These are phyloP conservation scores for Mrakia gelida DNA, from an alignment of 768 basidiomycete genomes.

Conservation along the genomic window DNA sequence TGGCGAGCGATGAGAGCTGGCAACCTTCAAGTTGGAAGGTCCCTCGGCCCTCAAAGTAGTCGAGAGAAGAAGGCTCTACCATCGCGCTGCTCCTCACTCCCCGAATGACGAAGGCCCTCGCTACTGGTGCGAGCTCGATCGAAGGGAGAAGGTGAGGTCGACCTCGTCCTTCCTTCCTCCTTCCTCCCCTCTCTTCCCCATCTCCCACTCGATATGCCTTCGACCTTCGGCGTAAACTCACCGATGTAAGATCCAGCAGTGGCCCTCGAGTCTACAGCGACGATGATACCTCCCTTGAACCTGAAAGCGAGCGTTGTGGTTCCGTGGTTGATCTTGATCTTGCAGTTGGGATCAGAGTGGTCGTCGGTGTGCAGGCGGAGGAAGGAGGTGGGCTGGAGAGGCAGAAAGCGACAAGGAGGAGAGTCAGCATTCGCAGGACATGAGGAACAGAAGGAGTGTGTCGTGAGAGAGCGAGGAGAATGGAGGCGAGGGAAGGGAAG, in stretches of 20 bases:
- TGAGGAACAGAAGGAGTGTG: too few species aligned
- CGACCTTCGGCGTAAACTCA: constrained; percentile 45
- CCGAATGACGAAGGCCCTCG: neutral
- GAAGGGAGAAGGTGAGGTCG: neutral
- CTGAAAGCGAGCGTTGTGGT: constrained; percentile 97
- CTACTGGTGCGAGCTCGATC: neutral
- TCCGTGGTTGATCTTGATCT: constrained; percentile 97
- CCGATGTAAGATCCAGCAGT: constrained; percentile 97
- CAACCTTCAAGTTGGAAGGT: too few species aligned
- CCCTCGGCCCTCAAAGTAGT: too few species aligned
- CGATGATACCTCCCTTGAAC: constrained; percentile 93
- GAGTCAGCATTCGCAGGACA: neutral
- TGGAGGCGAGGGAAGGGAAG: neutral
- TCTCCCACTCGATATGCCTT: neutral
- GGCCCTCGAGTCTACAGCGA: constrained; percentile 98
- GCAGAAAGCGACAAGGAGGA: neutral
- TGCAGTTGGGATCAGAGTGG: constrained; percentile 85
- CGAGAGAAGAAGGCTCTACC: too few species aligned
- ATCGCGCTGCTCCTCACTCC: neutral
- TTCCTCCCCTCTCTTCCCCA: neutral
- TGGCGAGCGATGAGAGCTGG: too few species aligned
- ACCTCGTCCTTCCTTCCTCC: neutral
- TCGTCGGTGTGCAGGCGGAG: constrained; percentile 91
- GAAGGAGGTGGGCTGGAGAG: constrained; percentile 75
- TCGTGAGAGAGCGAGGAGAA: neutral